Evolutionary conservation across 495 filamentous ascomycete species (phyloP).

Genomic region (Penicillium manginii): DNA sequence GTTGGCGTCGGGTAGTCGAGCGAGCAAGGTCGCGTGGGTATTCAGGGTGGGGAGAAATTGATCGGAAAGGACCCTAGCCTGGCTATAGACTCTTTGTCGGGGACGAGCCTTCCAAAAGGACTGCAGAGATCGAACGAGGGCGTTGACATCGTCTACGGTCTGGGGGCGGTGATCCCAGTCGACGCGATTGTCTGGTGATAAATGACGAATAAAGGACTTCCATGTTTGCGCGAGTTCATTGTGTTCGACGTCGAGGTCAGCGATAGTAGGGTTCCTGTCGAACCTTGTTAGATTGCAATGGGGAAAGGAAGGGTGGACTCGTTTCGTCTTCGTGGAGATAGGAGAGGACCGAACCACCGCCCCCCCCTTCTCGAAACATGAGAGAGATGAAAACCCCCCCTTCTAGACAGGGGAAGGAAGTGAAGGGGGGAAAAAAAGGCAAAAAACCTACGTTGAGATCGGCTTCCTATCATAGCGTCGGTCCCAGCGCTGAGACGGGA

Average conservation of each 20-base stretch:
- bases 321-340: slow-evolving; percentile 2
- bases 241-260: slow-evolving; percentile 49
- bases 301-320: not conserved
- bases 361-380: not conserved
- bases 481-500: slow-evolving; percentile 21
- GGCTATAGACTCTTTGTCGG: slow-evolving; percentile 35
- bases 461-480: slow-evolving; percentile 32
- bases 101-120: slow-evolving; percentile 34
- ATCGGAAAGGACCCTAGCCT: slow-evolving; percentile 38
- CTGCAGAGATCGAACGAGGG: slow-evolving; percentile 37
- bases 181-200: slow-evolving; percentile 38
- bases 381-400: not conserved
- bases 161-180: slow-evolving; percentile 40
- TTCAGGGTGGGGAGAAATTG: slow-evolving; percentile 41
- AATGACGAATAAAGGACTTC: slow-evolving; percentile 43
- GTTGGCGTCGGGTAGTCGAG: slow-evolving; percentile 39
- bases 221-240: slow-evolving; percentile 49
- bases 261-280: slow-evolving; percentile 38
- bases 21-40: slow-evolving; percentile 40
- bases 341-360: not conserved
- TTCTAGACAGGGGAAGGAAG: not conserved
- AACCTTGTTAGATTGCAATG: slow-evolving; percentile 1
- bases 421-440: not conserved
- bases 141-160: slow-evolving; percentile 36
- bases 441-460: slow-evolving; percentile 27